Evolutionary conservation across 2,329 filamentous ascomycete genomes (phyloP), one percentile per base, ranked within the genome.

Genomic region (Fusarium floridanum): DNA sequence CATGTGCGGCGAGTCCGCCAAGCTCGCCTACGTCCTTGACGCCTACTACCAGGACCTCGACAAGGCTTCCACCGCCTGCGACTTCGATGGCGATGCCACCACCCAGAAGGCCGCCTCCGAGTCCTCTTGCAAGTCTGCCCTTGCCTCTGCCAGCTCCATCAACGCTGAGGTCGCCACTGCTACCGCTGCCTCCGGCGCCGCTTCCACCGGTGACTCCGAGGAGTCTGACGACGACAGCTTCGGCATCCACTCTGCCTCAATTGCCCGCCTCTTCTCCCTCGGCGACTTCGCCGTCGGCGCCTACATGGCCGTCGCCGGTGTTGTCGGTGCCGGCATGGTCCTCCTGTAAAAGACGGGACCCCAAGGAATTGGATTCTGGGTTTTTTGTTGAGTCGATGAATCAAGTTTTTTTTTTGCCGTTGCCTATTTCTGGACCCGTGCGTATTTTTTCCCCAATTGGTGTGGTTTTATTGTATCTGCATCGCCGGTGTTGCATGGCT

Each of bases 11-110:
- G 80, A 89, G 78, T 87, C 88, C 76, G 88, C 94, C 84, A 90
- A 95, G 88, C 90, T 97, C 45, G 90, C 90, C 67, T 95, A 90
- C 81, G 92, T 91, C 59, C 89, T 95, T 76, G 91, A 95, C 85
- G 84, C 90, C 77, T 96, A 95, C 88, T 94, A 93, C 86, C 81
- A 87, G 76, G 83, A 82, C 75, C 87, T 91, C 79, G 85, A 87
- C 76, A 86, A 86, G 71, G 83, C 84, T 60, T 81, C 85, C 29
- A 84, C 84, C 64, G 92, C 94, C 36, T 97, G 94, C 82, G 87
- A 91, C 86, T 95, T 95, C 84, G 85, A 88, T 67, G 92, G 93
- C 77, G 85, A 91, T 77, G 94, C 92, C 59, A 85, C 85, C 67
- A 85, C 88, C 64, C 88, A 88, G 82, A 81, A 86, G 68, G 81